phyloP scores from a whole-genome alignment of 805 yeast genomes.

The Wickerhamomyces sydowiorum region DNA sequence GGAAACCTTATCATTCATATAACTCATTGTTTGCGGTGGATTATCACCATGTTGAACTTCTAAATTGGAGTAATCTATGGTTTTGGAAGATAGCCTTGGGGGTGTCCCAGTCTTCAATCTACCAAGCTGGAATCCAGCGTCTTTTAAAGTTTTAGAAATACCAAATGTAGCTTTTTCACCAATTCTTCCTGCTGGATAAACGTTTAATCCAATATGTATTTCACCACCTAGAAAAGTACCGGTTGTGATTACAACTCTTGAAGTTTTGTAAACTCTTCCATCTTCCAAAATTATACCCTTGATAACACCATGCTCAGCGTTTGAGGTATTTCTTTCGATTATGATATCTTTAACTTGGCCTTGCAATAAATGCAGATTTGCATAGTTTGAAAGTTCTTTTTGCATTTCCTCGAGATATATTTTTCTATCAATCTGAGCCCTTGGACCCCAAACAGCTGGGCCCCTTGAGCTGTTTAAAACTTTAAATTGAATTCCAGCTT shows the following conservation, averaged over 20 bases:
- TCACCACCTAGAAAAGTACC: constrained; percentile 96
- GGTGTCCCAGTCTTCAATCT: constrained; percentile 97
- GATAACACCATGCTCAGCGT: constrained; percentile 29
- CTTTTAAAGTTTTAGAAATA: constrained; percentile 66
- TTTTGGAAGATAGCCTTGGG: constrained; percentile 68
- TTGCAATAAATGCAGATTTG: constrained; percentile 49
- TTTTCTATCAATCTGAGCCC: constrained; percentile 91
- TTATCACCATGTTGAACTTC: constrained; percentile 72
- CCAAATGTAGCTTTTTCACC: constrained; percentile 93
- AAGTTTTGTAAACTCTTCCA: constrained; percentile 55
- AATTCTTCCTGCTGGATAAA: constrained; percentile 86
- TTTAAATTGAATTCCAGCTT: constrained; percentile 89
- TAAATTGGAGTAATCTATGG: constrained; percentile 64
- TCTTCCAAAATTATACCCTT: constrained; percentile 69
- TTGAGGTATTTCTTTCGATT: constrained; percentile 35
- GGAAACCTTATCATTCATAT: constrained; percentile 61
- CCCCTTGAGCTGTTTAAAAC: constrained; percentile 84
- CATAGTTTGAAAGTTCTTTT: constrained; percentile 45
- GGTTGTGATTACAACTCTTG: constrained; percentile 81
- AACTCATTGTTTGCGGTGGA: constrained; percentile 90
- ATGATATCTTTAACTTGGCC: constrained; percentile 85
- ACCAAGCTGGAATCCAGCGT: constrained; percentile 79
- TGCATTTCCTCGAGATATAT: constrained; percentile 82
- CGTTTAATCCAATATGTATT: constrained; percentile 80
- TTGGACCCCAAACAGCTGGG: constrained; percentile 96